Conservation (phyloP, 2,329 filamentous ascomycete genomes). For the Phyllosticta paracitricarpa region DNA sequence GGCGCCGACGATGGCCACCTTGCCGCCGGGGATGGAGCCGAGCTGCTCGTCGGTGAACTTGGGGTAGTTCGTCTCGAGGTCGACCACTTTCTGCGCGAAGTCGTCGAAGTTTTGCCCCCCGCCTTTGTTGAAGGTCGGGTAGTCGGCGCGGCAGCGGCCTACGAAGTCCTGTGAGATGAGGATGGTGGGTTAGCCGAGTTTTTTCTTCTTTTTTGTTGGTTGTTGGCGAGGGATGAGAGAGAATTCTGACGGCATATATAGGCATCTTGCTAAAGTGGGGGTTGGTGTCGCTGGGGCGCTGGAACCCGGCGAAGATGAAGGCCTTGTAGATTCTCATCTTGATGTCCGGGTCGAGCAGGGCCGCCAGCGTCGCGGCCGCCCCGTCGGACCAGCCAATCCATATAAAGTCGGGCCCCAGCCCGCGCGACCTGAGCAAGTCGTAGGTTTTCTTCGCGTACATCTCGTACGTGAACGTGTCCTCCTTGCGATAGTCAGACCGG, state of each 20-base stretch:
- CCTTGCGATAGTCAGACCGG: slow-evolving; percentile 27
- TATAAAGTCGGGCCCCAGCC: slow-evolving; percentile 21
- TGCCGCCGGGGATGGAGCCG: slow-evolving; percentile 17
- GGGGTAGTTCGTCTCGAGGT: slow-evolving; percentile 29
- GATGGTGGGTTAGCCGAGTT: no score
- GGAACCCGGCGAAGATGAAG: slow-evolving; percentile 31
- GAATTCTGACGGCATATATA: slow-evolving; percentile 18
- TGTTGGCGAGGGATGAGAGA: background rate
- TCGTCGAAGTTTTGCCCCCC: slow-evolving; percentile 23
- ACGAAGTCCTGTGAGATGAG: slow-evolving; percentile 19
- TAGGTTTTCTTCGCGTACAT: slow-evolving; percentile 30
- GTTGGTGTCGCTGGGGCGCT: slow-evolving; percentile 27
- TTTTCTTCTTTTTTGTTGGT: no score
- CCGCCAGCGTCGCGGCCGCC: slow-evolving; percentile 29
- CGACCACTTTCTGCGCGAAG: slow-evolving; percentile 30
- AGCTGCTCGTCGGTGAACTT: slow-evolving; percentile 18
- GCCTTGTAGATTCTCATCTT: slow-evolving; percentile 28
- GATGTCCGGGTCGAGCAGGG: slow-evolving; percentile 25
- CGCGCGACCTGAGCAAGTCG: slow-evolving; percentile 21
- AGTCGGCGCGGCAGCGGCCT: slow-evolving; percentile 27
- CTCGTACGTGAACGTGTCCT: slow-evolving; percentile 31
- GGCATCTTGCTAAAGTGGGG: slow-evolving; percentile 23
- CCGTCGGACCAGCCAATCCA: slow-evolving; percentile 36
- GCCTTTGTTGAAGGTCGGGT: slow-evolving; percentile 25
- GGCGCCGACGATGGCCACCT: slow-evolving; percentile 21